Evolutionary conservation across 495 filamentous ascomycete genomes (phyloP).

Genomic region (Podospora pseudocomata): DNA sequence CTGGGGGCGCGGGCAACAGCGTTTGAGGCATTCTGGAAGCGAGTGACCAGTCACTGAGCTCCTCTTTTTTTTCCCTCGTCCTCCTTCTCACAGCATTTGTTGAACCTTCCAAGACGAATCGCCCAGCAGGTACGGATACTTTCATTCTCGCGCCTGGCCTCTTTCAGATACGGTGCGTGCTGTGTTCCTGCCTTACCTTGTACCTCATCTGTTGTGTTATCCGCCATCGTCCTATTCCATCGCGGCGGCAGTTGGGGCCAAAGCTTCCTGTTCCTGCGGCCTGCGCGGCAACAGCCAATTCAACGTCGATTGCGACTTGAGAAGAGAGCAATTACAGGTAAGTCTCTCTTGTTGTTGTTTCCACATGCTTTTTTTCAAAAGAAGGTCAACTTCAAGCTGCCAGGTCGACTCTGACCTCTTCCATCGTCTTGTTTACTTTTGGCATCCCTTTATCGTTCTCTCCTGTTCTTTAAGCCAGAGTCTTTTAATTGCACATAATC

Average conservation of each 20-base stretch:
- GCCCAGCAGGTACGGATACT: no score
- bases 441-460: not conserved
- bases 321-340: conserved; percentile 5
- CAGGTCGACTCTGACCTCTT: not conserved
- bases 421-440: not conserved
- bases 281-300: conserved; percentile 4
- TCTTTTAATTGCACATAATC: conserved; percentile 13
- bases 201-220: not conserved
- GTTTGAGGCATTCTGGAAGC: not conserved
- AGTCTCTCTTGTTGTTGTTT: not conserved
- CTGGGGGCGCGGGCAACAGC: conserved; percentile 8
- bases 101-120: not conserved
- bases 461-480: not conserved
- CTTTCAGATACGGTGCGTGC: not conserved
- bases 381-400: not conserved
- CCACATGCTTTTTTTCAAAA: not conserved
- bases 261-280: conserved; percentile 7
- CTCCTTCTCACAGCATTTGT: not conserved
- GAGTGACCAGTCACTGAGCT: conserved; percentile 10
- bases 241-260: not conserved
- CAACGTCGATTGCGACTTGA: conserved; percentile 1
- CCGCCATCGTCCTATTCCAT: not conserved
- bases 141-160: not conserved
- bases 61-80: conserved; percentile 16
- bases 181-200: not conserved